phyloP scores from a whole-genome alignment of 495 filamentous ascomycete species.

The Talaromyces adpressus region DNA sequence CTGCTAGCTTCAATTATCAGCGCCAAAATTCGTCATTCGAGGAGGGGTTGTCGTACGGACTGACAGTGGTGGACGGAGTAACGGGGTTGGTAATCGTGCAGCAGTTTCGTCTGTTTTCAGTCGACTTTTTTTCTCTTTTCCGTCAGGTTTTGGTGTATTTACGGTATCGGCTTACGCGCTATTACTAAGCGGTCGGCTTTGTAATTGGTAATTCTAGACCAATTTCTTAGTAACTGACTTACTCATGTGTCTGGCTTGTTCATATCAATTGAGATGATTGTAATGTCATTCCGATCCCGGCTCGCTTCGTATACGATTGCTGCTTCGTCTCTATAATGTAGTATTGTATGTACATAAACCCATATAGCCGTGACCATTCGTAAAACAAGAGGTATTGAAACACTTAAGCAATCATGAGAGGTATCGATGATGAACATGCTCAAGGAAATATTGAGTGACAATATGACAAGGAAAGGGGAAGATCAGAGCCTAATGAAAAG shows the following conservation, averaged over 20 bases:
- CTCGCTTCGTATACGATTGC: slow-evolving; percentile 4
- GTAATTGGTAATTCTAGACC: background rate
- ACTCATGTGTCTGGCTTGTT: too few species aligned
- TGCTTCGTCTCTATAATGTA: slow-evolving; percentile 3
- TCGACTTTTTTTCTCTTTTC: background rate
- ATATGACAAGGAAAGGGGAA: background rate
- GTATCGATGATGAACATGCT: background rate
- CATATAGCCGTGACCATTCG: background rate
- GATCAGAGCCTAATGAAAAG: background rate
- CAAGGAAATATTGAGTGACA: background rate
- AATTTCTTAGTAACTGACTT: background rate
- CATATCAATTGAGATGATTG: too few species aligned
- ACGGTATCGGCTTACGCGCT: background rate
- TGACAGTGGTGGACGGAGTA: background rate
- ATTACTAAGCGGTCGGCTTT: background rate
- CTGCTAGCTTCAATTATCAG: background rate
- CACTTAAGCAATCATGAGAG: slow-evolving; percentile 1
- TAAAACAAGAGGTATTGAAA: slow-evolving; percentile 1
- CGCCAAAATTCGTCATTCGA: background rate
- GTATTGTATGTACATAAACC: background rate
- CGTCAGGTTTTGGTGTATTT: background rate
- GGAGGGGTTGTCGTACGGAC: background rate
- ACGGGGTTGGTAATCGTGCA: background rate
- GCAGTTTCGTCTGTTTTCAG: background rate
- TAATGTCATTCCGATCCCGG: background rate